Base-by-base conservation (phyloP, 2,329 filamentous ascomycete species). In the Lachnellula hyalina region DNA sequence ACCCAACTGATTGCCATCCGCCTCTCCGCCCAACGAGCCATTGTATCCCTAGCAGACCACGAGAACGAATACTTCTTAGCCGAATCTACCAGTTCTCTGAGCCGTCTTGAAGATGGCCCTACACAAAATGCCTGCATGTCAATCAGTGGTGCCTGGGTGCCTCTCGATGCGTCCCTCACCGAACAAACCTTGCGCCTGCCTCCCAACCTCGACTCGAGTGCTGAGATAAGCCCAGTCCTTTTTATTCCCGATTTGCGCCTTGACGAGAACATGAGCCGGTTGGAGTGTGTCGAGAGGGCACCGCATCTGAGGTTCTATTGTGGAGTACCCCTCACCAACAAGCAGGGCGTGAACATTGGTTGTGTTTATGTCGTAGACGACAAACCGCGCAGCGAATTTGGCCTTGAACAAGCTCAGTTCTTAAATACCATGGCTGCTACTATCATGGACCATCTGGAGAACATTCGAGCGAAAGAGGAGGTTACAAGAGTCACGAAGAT, bases 371-470 rank as follows among this genome's bases (percentile, higher is more conserved):
- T 86, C 5, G 71, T 84, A 4, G 83, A 86, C 60, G 76, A 80
- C 35, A 72, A 72, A 14, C 77, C 81, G 0, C 77, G 81, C 15
- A 62, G 76, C 42, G 79, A 78, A 0, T 64, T 87, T 11, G 71
- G 72, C 12, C 59, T 70, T 0, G 73, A 74, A 14, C 76, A 83
- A 52, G 59, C 77, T 2, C 72, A 74, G n/a, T 83, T 82, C 48
- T 71, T 87, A 64, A 77, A 78, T 44, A 80, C 80, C 28, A 74
- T 86, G 67, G 72, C 78, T 1, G 72, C 71, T 28, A 77, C 81
- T 2, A 73, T 83, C 3, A 82, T 84, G 71, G 77, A 82, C 38
- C 83, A 86, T 55, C 66, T 87, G 8, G 82, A 83, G 69, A 79
- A 74, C 72, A 80, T 72, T 47, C 74, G 75, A 61, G 77, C 71